Percentiles rank a stretch among this genome's conserved stretches.
Evolutionary conservation across 1,284 basidiomycete species (phyloP).

Genomic region (Ganoderma multipileum): DNA sequence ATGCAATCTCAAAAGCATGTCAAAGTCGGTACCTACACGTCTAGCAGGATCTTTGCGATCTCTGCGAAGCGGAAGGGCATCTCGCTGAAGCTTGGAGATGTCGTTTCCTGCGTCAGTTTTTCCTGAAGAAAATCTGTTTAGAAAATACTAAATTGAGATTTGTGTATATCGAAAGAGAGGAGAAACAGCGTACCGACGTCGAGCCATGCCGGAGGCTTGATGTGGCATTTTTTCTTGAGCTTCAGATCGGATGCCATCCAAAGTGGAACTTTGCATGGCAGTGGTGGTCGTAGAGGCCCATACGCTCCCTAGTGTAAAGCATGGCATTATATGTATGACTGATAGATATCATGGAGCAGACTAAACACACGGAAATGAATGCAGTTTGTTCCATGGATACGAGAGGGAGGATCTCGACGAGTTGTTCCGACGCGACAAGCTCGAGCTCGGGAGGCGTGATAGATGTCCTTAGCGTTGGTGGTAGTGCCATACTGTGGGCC

Average conservation of each 20-base stretch:
- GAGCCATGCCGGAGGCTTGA: constrained; percentile 91
- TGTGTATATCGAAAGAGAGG: too few relatives aligned
- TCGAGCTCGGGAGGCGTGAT: constrained; percentile 84
- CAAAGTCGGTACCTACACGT: constrained; percentile 70
- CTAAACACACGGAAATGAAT: constrained; percentile 76
- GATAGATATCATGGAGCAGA: neutral
- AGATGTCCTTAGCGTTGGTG: constrained; percentile 60
- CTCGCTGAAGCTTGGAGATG: constrained; percentile 73
- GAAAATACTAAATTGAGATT: neutral
- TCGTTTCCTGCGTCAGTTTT: constrained; percentile 73
- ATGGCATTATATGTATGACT: neutral
- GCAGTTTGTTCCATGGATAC: constrained; percentile 89
- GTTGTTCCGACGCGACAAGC: constrained; percentile 83
- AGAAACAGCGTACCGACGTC: constrained; percentile 69
- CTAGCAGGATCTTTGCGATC: constrained; percentile 87
- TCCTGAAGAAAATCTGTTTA: constrained; percentile 79
- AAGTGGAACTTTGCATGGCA: constrained; percentile 83
- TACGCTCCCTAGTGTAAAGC: constrained; percentile 76
- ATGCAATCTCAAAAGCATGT: neutral
- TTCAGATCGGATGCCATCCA: constrained; percentile 97
- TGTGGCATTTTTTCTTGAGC: constrained; percentile 91
- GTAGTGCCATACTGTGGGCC: constrained; percentile 59
- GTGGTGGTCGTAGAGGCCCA: constrained; percentile 91
- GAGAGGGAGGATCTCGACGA: constrained; percentile 83
- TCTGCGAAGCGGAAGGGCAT: constrained; percentile 90